These are phyloP conservation scores for Botrytis squamosa DNA, from an alignment of 2,329 filamentous ascomycete species.

Conservation along the genomic window DNA sequence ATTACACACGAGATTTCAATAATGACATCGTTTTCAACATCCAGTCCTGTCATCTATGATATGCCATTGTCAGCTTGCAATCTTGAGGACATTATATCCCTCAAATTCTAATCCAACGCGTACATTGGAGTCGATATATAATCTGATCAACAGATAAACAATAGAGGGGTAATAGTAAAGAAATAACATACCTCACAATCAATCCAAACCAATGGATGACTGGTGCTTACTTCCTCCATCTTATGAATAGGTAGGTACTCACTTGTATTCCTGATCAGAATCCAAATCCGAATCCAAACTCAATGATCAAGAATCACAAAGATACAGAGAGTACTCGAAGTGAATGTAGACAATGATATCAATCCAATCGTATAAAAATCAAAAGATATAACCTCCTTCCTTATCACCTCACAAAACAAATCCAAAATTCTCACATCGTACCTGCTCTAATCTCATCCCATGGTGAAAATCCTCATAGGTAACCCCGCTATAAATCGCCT, in stretches of 20 bases:
- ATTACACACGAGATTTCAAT: slow-evolving; percentile 91
- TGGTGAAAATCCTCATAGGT: not conserved
- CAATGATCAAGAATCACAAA: not conserved
- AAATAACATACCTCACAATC: slow-evolving; percentile 20
- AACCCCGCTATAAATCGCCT: not conserved
- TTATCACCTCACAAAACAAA: not conserved
- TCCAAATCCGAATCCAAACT: not conserved
- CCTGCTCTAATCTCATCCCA: slow-evolving; percentile 1
- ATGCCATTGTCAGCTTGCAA: slow-evolving; percentile 24
- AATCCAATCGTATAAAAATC: not conserved
- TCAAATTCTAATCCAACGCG: not conserved
- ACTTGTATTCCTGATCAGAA: no score
- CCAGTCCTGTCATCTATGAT: slow-evolving; percentile 85
- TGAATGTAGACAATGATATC: not conserved
- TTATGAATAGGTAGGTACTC: not conserved
- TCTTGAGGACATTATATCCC: not conserved
- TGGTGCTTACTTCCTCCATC: slow-evolving; percentile 21
- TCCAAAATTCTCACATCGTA: not conserved
- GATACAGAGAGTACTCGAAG: not conserved
- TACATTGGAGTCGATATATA: not conserved
- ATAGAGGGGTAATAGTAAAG: not conserved
- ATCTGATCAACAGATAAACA: not conserved
- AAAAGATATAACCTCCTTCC: not conserved
- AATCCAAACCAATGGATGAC: slow-evolving; percentile 25
- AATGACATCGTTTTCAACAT: slow-evolving; percentile 77